A percentile compares a stretch with the other conserved stretches of the same genome.
phyloP scores from a whole-genome alignment of 192 early-diverging fungal genomes.

The Gigaspora rosea region DNA sequence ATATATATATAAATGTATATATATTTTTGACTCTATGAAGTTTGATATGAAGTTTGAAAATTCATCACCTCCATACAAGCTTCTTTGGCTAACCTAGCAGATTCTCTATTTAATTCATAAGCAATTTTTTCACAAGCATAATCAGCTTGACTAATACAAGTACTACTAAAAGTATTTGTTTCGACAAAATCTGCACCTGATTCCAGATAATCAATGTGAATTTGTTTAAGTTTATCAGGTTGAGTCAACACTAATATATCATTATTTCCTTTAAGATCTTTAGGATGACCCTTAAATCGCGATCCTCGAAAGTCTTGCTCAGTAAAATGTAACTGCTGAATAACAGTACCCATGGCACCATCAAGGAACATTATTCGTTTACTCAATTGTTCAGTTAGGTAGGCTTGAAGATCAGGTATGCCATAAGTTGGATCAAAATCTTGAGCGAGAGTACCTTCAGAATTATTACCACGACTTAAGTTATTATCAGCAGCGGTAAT shows the following conservation, averaged over 20 bases:
- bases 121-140: constrained; percentile 83
- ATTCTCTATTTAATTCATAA: constrained; percentile 91
- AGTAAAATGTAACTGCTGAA: constrained; percentile 78
- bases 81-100: constrained; percentile 80
- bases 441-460: no score
- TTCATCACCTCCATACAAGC: constrained; percentile 72
- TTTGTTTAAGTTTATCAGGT: constrained; percentile 84
- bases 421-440: neutral
- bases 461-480: no score
- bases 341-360: constrained; percentile 95
- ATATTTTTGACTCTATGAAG: no score
- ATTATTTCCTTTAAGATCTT: constrained; percentile 95
- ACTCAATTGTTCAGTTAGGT: constrained; percentile 73
- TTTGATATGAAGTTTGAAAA: neutral
- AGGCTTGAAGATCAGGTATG: constrained; percentile 51
- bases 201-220: constrained; percentile 88
- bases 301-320: constrained; percentile 88
- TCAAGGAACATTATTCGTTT: constrained; percentile 96
- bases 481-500: no score
- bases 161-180: constrained; percentile 95
- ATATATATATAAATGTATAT: no score
- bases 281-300: constrained; percentile 79
- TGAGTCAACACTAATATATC: constrained; percentile 91
- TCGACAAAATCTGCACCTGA: constrained; percentile 94
- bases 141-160: constrained; percentile 91